phyloP scores from a whole-genome alignment of 2,329 filamentous ascomycete genomes.

The Aspergillus aculeatinus region DNA sequence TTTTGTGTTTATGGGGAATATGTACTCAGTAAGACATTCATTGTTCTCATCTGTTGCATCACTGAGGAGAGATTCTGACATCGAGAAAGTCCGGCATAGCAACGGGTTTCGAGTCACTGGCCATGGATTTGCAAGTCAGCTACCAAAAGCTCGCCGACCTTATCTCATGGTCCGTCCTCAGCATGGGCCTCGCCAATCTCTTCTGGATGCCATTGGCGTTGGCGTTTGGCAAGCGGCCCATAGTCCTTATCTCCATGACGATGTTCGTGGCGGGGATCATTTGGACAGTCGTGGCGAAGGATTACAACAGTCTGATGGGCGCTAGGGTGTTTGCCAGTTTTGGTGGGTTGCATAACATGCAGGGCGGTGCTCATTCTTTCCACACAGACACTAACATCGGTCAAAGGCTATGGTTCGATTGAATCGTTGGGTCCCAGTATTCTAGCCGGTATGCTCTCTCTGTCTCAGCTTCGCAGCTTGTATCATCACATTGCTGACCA shows the following conservation, averaged over 20 bases:
- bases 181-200: slow-evolving; percentile 31
- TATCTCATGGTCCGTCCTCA: slow-evolving; percentile 26
- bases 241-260: slow-evolving; percentile 31
- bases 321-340: slow-evolving; percentile 36
- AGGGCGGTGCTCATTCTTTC: not conserved
- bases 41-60: not conserved
- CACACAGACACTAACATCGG: not conserved
- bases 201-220: slow-evolving; percentile 39
- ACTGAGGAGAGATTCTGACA: slow-evolving; percentile 1
- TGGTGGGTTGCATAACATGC: slow-evolving; percentile 10
- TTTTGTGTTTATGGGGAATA: slow-evolving; percentile 31
- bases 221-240: slow-evolving; percentile 40
- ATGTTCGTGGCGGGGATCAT: slow-evolving; percentile 32
- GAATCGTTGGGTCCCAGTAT: slow-evolving; percentile 37
- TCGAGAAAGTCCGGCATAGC: slow-evolving; percentile 23
- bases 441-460: slow-evolving; percentile 25
- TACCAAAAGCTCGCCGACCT: slow-evolving; percentile 20
- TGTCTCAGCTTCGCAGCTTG: not conserved
- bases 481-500: slow-evolving; percentile 9
- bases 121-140: slow-evolving; percentile 20
- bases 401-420: slow-evolving; percentile 26
- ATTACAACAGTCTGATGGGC: slow-evolving; percentile 32
- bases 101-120: slow-evolving; percentile 25
- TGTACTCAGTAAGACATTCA: slow-evolving; percentile 24
- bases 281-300: slow-evolving; percentile 34